Conservation (phyloP, 2,329 filamentous ascomycete species). For the Ophiostoma populinum region DNA sequence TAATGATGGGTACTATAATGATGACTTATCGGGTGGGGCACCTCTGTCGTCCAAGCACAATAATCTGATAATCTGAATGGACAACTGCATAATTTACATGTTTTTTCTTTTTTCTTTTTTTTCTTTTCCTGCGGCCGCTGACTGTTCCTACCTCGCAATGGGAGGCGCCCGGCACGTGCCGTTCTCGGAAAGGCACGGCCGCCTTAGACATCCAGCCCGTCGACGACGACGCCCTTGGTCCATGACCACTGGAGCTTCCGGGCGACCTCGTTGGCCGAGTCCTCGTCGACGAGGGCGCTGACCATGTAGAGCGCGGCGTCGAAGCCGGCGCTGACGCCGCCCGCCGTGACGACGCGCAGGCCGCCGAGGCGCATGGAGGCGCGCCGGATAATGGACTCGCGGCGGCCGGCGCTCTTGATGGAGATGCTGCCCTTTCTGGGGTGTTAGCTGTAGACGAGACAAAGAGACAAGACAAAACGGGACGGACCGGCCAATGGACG, state of each 20-base stretch:
- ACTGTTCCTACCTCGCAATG: too few relatives aligned
- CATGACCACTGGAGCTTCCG: slow-evolving; percentile 65
- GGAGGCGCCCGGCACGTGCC: too few relatives aligned
- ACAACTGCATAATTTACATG: too few relatives aligned
- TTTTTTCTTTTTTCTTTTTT: too few relatives aligned
- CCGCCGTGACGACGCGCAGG: slow-evolving; percentile 60
- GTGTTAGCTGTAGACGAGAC: neutral
- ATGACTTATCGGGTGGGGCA: too few relatives aligned
- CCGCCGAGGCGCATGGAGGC: slow-evolving; percentile 56
- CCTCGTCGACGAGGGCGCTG: slow-evolving; percentile 63
- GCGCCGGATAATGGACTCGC: slow-evolving; percentile 66
- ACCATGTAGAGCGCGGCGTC: slow-evolving; percentile 77
- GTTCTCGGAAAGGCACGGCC: too few relatives aligned
- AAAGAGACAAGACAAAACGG: neutral
- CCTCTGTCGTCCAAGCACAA: too few relatives aligned
- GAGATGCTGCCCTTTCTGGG: slow-evolving; percentile 67
- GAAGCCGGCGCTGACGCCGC: slow-evolving; percentile 62
- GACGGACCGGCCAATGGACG: slow-evolving; percentile 42
- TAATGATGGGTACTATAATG: too few relatives aligned
- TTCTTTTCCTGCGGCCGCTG: too few relatives aligned
- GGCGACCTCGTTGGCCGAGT: slow-evolving; percentile 58
- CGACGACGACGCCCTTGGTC: slow-evolving; percentile 71
- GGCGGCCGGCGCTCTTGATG: slow-evolving; percentile 56
- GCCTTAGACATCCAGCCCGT: slow-evolving; percentile 61
- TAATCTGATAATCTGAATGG: too few relatives aligned